Evolutionary conservation across 2,329 filamentous ascomycete species (phyloP).

Genomic region (Aspergillus japonicus): DNA sequence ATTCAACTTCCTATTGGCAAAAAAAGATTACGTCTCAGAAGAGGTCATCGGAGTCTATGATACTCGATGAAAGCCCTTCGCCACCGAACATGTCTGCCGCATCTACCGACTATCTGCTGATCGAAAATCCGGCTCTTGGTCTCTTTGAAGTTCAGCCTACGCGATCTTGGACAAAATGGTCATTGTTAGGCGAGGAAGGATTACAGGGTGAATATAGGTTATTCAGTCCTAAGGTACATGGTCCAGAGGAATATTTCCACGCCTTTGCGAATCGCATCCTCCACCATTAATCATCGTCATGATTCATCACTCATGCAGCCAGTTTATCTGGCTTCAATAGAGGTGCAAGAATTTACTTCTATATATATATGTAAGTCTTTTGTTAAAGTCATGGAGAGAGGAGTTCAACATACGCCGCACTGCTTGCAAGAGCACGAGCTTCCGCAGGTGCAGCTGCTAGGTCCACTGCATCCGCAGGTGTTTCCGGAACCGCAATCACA

Average conservation of each 20-base stretch:
- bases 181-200: too few species aligned
- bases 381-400: not conserved
- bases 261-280: not conserved
- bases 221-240: not conserved
- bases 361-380: not conserved
- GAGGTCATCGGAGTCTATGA: too few species aligned
- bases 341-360: not conserved
- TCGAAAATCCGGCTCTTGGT: too few species aligned
- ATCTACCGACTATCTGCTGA: too few species aligned
- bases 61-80: too few species aligned
- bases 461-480: conserved; percentile 34
- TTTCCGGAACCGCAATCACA: conserved; percentile 36
- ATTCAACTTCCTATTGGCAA: too few species aligned
- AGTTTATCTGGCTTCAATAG: not conserved
- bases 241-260: not conserved
- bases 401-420: conserved; percentile 38
- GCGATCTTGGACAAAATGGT: too few species aligned
- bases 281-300: not conserved
- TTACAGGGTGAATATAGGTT: too few species aligned
- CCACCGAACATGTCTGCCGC: too few species aligned
- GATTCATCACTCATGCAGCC: conserved; percentile 1
- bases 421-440: conserved; percentile 37
- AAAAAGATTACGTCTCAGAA: too few species aligned
- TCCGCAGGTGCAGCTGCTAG: conserved; percentile 34
- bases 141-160: too few species aligned